Conservation (phyloP, 495 filamentous ascomycete species). For the Talaromyces stipitatus region DNA sequence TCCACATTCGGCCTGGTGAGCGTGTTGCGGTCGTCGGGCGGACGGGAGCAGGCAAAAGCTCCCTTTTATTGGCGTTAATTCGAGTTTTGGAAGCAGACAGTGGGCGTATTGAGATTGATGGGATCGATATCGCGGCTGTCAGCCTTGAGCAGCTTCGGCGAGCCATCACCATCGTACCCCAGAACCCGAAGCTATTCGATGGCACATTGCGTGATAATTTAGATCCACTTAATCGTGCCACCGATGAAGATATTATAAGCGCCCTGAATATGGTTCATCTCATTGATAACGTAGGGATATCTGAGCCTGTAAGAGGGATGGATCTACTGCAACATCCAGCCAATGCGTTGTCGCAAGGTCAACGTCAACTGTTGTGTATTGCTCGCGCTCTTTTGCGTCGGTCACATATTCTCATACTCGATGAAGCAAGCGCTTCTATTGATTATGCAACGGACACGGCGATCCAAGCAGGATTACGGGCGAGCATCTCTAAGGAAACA, state of each 20-base stretch:
- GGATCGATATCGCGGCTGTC: conserved; percentile 66
- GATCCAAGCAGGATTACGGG: conserved; percentile 74
- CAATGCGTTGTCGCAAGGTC: conserved; percentile 64
- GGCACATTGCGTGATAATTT: conserved; percentile 78
- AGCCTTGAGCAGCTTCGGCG: conserved; percentile 64
- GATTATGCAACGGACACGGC: conserved; percentile 78
- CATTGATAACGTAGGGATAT: not conserved
- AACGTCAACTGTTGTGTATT: conserved; percentile 80
- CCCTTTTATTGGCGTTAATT: conserved; percentile 72
- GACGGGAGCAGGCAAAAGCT: conserved; percentile 77
- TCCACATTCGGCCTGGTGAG: conserved; percentile 62
- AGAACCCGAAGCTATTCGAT: conserved; percentile 80
- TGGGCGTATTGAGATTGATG: conserved; percentile 66
- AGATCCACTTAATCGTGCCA: conserved; percentile 51
- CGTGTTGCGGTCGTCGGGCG: conserved; percentile 40
- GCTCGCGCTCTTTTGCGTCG: conserved; percentile 75
- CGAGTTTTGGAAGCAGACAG: conserved; percentile 68
- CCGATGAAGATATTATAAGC: conserved; percentile 55
- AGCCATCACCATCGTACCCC: conserved; percentile 73
- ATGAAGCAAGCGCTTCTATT: conserved; percentile 83
- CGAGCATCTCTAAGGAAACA: conserved; percentile 61
- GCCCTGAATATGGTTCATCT: conserved; percentile 46
- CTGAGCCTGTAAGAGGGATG: not conserved
- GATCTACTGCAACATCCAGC: not conserved
- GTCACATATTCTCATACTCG: conserved; percentile 78